Conservation (phyloP, 225 moss, liverwort and hornwort genomes). For the Bryoerythrophyllum caledonicum region DNA sequence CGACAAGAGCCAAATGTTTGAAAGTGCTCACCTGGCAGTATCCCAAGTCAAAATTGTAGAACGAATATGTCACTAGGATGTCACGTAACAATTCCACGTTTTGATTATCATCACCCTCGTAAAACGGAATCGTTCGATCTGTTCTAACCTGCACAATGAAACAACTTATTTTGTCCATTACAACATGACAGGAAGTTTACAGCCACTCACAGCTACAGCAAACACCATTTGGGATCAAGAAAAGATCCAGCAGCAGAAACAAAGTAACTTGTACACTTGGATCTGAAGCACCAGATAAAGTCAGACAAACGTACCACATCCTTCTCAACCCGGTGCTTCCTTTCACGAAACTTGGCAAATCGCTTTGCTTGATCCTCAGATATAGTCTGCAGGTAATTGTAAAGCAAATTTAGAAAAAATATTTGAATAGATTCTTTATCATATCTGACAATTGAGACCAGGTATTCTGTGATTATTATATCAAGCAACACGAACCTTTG, state of each 20-base stretch:
- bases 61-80: conserved; percentile 95
- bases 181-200: background rate
- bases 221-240: background rate
- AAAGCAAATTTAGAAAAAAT: background rate
- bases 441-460: background rate
- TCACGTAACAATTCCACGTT: conserved; percentile 82
- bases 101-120: conserved; percentile 88
- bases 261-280: background rate
- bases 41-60: conserved; percentile 98
- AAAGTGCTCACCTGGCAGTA: conserved; percentile 80
- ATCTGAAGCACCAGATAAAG: background rate
- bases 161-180: background rate
- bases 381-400: conserved; percentile 53
- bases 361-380: conserved; percentile 97
- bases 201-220: background rate
- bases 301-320: conserved; percentile 76
- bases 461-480: background rate
- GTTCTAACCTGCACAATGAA: conserved; percentile 71
- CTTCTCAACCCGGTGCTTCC: conserved; percentile 96
- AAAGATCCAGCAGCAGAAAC: background rate
- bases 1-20: background rate
- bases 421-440: background rate
- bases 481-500: background rate
- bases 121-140: conserved; percentile 85
- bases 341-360: conserved; percentile 94